Conservation (phyloP, 768 basidiomycete species). For the Gloeopeniophorella convolvens region DNA sequence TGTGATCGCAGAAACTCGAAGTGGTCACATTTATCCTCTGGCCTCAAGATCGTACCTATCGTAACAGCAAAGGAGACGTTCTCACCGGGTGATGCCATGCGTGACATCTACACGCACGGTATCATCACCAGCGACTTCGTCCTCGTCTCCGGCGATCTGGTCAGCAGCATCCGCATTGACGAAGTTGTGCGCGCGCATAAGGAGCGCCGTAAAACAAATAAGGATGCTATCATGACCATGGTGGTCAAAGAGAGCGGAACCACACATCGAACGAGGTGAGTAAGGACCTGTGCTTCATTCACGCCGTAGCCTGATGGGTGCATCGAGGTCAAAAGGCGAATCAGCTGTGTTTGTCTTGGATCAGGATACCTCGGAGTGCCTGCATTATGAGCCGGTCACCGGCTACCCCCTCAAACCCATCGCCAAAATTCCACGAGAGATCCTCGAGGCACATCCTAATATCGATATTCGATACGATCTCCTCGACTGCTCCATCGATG, state of each 20-base stretch:
- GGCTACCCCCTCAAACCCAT: constrained; percentile 60
- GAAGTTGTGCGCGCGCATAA: constrained; percentile 87
- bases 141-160: constrained; percentile 84
- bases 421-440: constrained; percentile 70
- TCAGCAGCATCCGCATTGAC: constrained; percentile 88
- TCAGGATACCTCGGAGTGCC: constrained; percentile 66
- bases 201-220: constrained; percentile 77
- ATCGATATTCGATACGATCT: constrained; percentile 85
- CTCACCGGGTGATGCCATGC: constrained; percentile 88
- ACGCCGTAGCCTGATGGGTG: neutral
- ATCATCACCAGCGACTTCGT: constrained; percentile 89
- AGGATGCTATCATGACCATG: constrained; percentile 96
- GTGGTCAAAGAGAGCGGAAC: constrained; percentile 77
- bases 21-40: constrained; percentile 76
- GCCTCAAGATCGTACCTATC: constrained; percentile 79
- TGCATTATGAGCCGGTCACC: constrained; percentile 76
- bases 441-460: constrained; percentile 65
- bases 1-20: constrained; percentile 55
- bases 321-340: constrained; percentile 57
- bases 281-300: constrained; percentile 4
- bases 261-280: constrained; percentile 67
- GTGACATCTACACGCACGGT: constrained; percentile 88
- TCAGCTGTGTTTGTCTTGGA: constrained; percentile 77
- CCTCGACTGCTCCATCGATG: constrained; percentile 83
- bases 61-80: constrained; percentile 81